Conservation (phyloP, 352 stramenopile species). For the Pythium monospermum region DNA sequence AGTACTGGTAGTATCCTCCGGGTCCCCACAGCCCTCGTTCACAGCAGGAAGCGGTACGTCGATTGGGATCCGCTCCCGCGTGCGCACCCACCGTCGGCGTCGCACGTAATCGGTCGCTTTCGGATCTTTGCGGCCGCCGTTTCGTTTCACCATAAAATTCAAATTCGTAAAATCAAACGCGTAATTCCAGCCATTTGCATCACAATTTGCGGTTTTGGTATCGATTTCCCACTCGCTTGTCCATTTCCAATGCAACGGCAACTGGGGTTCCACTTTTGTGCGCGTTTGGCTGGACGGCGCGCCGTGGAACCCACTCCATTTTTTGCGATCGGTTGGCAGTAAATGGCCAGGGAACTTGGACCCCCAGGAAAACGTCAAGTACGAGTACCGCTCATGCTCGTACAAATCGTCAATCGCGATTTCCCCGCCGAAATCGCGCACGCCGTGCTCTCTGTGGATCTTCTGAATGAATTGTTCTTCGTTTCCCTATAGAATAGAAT, state of each 20-base stretch:
- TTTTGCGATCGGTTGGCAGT: conserved; percentile 54
- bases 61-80: conserved; percentile 30
- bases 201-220: conserved; percentile 41
- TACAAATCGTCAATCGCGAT: conserved; percentile 68
- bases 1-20: background rate
- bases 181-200: conserved; percentile 69
- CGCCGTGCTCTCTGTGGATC: conserved; percentile 57
- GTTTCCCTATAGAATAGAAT: conserved; percentile 22
- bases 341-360: conserved; percentile 65
- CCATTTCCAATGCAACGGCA: conserved; percentile 66
- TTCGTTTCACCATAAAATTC: conserved; percentile 60
- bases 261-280: conserved; percentile 52
- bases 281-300: conserved; percentile 54
- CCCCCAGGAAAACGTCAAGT: conserved; percentile 69
- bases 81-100: conserved; percentile 58
- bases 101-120: conserved; percentile 66
- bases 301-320: conserved; percentile 53
- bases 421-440: conserved; percentile 66
- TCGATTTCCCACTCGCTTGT: conserved; percentile 60
- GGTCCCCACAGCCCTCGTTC: background rate
- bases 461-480: conserved; percentile 59
- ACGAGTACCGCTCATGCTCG: conserved; percentile 81
- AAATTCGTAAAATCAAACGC: conserved; percentile 79
- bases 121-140: conserved; percentile 42
- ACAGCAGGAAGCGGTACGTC: background rate